Base-by-base conservation (phyloP, 192 early-diverging fungal genomes). In the Coemansia sp. region DNA sequence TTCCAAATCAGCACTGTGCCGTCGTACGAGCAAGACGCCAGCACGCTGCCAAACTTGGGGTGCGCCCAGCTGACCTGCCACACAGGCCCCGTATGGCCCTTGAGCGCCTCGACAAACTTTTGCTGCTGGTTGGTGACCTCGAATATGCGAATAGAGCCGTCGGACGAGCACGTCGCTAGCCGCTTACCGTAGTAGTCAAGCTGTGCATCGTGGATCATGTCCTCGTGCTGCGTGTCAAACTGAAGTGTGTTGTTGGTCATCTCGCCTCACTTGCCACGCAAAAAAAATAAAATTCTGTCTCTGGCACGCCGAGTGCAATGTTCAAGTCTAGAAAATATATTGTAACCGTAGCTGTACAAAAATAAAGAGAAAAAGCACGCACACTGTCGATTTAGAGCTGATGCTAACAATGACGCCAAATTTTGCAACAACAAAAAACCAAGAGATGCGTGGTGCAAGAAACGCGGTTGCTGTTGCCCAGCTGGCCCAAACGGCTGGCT, bases 1-100 rank as follows among this genome's bases (percentile, higher is more conserved):
- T 92, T 93, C 94, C 95, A 99, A 59, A 99, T 91, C 66, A 94
- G 85, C 36, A 98, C 96, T 42, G 90, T 89, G n/a, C 89, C 86
- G 68, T 99, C 97, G 72, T 97, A 97, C 17, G 93, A 92, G 76
- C 94, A 97, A 21, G 94, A 96, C 14, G 97, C 97, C 19, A 99
- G 82, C 44, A 99, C 89, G 67, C 83, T 90, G 51, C 96, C 96
- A 82, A 92, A 99, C 75, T 96, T 96, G 42, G 97, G 97, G 69
- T 99, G 97, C 12, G 96, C 95, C 97, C 97, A 99, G 15, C 94
- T 84, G 20, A 99, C 91, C 71, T 96, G 95, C 97, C 97, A 99
- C n/a, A 99, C 96, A 3, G 97, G 97, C 20, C 95, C 96, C 49
- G 92, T 89, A 73, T 99, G 96, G 36, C 91, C 94, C 74, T 60